Conservation (phyloP, 371 early-diverging fungal genomes). For the Syncephalastrum sp. region DNA sequence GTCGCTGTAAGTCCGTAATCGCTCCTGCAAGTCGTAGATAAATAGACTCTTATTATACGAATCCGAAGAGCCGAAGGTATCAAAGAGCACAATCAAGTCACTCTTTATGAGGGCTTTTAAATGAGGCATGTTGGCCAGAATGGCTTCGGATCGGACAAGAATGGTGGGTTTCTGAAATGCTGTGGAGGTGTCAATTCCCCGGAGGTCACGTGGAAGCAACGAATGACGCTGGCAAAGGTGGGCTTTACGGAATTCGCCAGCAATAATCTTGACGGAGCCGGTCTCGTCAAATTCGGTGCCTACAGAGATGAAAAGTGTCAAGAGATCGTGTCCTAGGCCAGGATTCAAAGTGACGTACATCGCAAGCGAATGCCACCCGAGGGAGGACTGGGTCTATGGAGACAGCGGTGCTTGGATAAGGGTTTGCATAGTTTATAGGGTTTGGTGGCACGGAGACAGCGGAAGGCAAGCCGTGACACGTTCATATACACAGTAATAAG, state of each 20-base stretch:
- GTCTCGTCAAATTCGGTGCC: slow-evolving; percentile 75
- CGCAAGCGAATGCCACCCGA: too few species aligned
- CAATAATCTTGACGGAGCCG: slow-evolving; percentile 69
- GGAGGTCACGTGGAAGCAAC: slow-evolving; percentile 73
- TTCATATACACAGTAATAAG: too few species aligned
- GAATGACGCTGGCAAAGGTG: slow-evolving; percentile 79
- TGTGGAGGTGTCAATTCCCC: slow-evolving; percentile 77
- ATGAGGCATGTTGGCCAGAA: slow-evolving; percentile 79
- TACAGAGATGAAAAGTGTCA: slow-evolving; percentile 8
- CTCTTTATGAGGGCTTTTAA: slow-evolving; percentile 81
- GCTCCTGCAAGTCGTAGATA: slow-evolving; percentile 79
- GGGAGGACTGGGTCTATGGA: too few species aligned
- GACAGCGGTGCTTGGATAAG: too few species aligned
- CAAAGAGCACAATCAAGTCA: slow-evolving; percentile 78
- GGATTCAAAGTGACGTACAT: too few species aligned
- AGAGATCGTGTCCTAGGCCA: too few species aligned
- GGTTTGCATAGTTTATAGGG: too few species aligned
- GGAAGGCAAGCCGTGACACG: too few species aligned
- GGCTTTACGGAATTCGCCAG: slow-evolving; percentile 76
- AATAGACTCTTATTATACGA: slow-evolving; percentile 73
- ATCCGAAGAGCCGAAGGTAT: slow-evolving; percentile 65
- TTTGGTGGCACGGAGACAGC: too few species aligned
- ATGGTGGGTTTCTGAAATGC: slow-evolving; percentile 81
- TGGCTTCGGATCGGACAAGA: slow-evolving; percentile 82
- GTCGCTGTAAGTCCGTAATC: slow-evolving; percentile 55